Evolutionary conservation across 495 filamentous ascomycete genomes (phyloP), one percentile per base, ranked within the genome.

Genomic region (Aspergillus nanangensis): DNA sequence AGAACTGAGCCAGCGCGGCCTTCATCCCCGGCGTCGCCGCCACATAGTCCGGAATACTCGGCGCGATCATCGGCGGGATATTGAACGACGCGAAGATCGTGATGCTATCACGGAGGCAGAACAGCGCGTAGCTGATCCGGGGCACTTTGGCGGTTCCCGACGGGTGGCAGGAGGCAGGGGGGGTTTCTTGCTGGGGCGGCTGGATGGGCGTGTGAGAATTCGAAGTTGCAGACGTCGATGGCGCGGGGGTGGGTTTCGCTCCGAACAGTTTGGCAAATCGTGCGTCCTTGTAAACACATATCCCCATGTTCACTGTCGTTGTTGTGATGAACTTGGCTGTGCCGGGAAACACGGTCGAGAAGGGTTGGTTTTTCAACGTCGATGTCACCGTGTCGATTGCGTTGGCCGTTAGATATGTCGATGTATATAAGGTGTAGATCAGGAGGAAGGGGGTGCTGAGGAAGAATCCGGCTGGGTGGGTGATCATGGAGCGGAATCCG

Each of bases 51-150:
- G 69, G 66, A 24, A 72, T 66, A 4, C 53, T 56, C 37, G 65
- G 64, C 0, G 89, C 86, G 11, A 96, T 69, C 1, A 93, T 56
- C 0, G 87, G 75, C 0, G 92, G 92, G 20, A 96, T 73, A 62
- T 96, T 96, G 77, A 97, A 97, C 31, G 83, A 88, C 19, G 86
- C 90, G 67, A 95, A 95, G 63, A 97, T 89, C 15, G 92, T 96
- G 48, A 95, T 66, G 62, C 85, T 89, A 67, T 97, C 92, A 52
- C 93, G 81, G 41, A 82, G 57, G 8, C 87, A 81, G 74, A 96
- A 97, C 46, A 96, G 79, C 0, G 72, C 56, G 66, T 90, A 95
- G 23, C 85, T 86, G 10, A 65, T 50, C 44, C 58, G 59, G 3
- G 75, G 75, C 7, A 79, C 57, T 22, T 50, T 58, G 15, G 48